Base-by-base conservation (phyloP, 176 grass and related monocot species). In the barley (Hordeum vulgare) region DNA sequence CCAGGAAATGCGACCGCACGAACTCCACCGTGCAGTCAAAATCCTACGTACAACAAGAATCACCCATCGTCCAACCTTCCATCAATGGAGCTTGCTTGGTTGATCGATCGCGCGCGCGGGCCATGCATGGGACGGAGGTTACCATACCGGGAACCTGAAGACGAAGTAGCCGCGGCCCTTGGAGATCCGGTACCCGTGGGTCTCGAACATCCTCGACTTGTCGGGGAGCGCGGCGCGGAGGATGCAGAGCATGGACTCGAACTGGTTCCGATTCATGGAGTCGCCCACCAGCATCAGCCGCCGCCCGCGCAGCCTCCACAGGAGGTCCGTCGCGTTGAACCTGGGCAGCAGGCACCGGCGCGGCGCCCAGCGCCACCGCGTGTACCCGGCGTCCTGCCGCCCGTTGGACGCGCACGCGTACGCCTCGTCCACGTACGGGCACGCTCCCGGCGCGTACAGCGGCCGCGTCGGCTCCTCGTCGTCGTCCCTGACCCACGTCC, bases 231-330 rank as follows among this genome's bases (percentile, higher is more conserved):
- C 86, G 37, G 89, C 87, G 9, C 82, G 89, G 37, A 98, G 84
- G 47, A 89, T 72, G 73, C 96, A 98, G 35, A 94, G 80, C 92
- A 98, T 77, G 9, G 96, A 98, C 86, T 98, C 96, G 70, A 91
- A 98, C 80, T 98, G 91, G 76, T 98, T 95, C 65, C 96, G 91
- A 67, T 95, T 98, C 96, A 98, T 98, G 54, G 93, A 98, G 85
- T 98, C 96, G 82, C 96, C 93, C 12, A 98, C 85, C 5, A 98
- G 89, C 96, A 98, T 86, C 85, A 98, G 80, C 17, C 89, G 92
- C 82, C 88, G 88, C 6, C 96, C 91, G 12, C 87, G 88, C 58
- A 98, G 79, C 86, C 87, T 86, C 66, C 1, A 74, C 71, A 98
- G 77, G 66, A 98, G 90, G 79, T 98, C 93, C 81, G 96, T 93